Evolutionary conservation across 345 rosid species (phyloP).

Genomic region (Lagerstroemia speciosa): DNA sequence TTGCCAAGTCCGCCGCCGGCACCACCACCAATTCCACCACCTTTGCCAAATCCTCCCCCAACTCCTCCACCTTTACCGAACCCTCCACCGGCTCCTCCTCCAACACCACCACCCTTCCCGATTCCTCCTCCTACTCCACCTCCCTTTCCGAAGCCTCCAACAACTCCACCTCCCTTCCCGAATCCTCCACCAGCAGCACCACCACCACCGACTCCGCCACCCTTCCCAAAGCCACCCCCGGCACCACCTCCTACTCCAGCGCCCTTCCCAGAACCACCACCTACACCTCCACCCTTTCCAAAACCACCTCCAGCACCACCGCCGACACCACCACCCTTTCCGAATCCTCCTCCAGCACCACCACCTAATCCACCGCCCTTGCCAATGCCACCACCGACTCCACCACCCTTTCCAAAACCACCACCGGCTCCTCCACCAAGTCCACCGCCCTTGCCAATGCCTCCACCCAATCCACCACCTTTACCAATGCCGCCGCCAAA

Average conservation of each 20-base stretch:
- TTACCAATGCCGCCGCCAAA: slow-evolving; percentile 2
- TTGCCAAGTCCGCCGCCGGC: not conserved
- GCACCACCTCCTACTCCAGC: slow-evolving; percentile 2
- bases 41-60: slow-evolving; percentile 6
- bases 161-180: not conserved
- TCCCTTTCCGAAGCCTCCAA: not conserved
- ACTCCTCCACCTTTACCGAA: not conserved
- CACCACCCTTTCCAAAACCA: not conserved
- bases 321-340: not conserved
- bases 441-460: slow-evolving; percentile 3
- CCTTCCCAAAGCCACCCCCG: not conserved
- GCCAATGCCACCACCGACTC: not conserved
- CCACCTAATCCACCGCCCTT: not conserved
- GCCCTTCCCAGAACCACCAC: slow-evolving; percentile 5
- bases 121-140: slow-evolving; percentile 3
- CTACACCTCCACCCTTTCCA: not conserved
- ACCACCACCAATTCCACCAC: not conserved
- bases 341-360: not conserved
- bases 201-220: slow-evolving; percentile 4
- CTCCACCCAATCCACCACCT: slow-evolving; percentile 3
- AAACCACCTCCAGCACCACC: not conserved
- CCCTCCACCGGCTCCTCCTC: not conserved
- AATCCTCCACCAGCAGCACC: too few species aligned
- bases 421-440: slow-evolving; percentile 1
- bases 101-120: not conserved